These are phyloP conservation scores for Ustilago trichophora DNA, from an alignment of 1,284 basidiomycete species.

Conservation along the genomic window DNA sequence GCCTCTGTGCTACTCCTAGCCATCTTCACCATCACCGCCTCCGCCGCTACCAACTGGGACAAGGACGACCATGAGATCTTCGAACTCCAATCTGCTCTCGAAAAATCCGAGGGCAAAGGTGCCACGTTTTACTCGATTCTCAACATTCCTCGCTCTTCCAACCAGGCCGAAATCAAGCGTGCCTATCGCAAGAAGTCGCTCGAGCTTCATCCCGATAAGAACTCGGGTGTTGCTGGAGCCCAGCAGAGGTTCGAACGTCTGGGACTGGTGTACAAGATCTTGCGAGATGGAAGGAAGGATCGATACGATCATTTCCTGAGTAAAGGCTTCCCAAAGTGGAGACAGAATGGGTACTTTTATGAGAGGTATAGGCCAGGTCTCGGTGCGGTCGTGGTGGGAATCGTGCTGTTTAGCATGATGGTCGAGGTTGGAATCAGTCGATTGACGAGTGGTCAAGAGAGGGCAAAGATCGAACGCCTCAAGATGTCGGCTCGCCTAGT, in stretches of 20 bases:
- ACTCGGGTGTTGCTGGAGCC: conserved; percentile 41
- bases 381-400: conserved; percentile 38
- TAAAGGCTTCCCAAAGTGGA: conserved; percentile 64
- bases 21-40: conserved; percentile 10
- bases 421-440: conserved; percentile 35
- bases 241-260: conserved; percentile 62
- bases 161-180: conserved; percentile 49
- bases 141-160: conserved; percentile 40
- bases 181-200: conserved; percentile 61
- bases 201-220: conserved; percentile 65
- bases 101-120: conserved; percentile 47
- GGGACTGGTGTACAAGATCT: conserved; percentile 63
- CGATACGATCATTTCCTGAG: conserved; percentile 64
- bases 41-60: conserved; percentile 45
- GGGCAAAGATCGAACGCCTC: conserved; percentile 43
- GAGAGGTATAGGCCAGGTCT: conserved; percentile 59
- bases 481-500: conserved; percentile 48
- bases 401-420: conserved; percentile 44
- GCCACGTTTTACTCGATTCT: conserved; percentile 63
- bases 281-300: conserved; percentile 61
- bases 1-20: conserved; percentile 14
- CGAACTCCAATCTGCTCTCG: conserved; percentile 60
- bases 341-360: conserved; percentile 62
- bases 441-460: conserved; percentile 50
- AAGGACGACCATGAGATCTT: conserved; percentile 65